Evolutionary conservation across 495 filamentous ascomycete genomes (phyloP).

Genomic region (Penicillium longicatenatum): DNA sequence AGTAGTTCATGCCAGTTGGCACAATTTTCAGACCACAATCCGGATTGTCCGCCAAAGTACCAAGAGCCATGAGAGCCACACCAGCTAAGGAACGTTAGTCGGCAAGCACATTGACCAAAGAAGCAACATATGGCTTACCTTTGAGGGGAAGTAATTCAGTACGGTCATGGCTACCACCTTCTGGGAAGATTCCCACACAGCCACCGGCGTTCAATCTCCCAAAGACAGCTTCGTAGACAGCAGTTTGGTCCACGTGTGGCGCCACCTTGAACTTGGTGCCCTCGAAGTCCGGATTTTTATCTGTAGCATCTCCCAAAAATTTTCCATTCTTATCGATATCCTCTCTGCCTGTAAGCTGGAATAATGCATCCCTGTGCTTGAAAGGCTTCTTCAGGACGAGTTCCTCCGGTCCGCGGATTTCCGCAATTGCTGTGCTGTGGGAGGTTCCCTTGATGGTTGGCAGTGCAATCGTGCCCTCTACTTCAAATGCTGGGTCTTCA

Average conservation of each 20-base stretch:
- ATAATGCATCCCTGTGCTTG: constrained; percentile 65
- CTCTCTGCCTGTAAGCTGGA: constrained; percentile 74
- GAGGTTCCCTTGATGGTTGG: constrained; percentile 78
- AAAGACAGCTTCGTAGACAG: constrained; percentile 94
- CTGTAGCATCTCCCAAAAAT: constrained; percentile 52
- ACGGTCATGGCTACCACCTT: constrained; percentile 96
- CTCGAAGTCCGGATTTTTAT: constrained; percentile 53
- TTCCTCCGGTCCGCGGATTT: constrained; percentile 80
- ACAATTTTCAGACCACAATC: constrained; percentile 94
- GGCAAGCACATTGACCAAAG: background rate
- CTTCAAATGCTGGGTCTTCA: constrained; percentile 65
- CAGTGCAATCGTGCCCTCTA: constrained; percentile 82
- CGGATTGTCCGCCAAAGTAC: constrained; percentile 83
- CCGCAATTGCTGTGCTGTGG: constrained; percentile 75
- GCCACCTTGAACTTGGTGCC: constrained; percentile 85
- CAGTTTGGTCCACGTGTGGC: constrained; percentile 90
- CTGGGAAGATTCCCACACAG: constrained; percentile 95
- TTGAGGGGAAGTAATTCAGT: constrained; percentile 93
- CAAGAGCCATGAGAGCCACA: constrained; percentile 96
- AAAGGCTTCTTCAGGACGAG: constrained; percentile 85
- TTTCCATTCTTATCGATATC: constrained; percentile 63
- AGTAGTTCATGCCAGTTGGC: constrained; percentile 99
- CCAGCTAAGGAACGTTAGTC: constrained; percentile 59
- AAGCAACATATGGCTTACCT: constrained; percentile 43
- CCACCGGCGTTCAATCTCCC: constrained; percentile 75